Evolutionary conservation across 495 filamentous ascomycete genomes (phyloP), one percentile per base, ranked within the genome.

Genomic region (Letharia columbiana): DNA sequence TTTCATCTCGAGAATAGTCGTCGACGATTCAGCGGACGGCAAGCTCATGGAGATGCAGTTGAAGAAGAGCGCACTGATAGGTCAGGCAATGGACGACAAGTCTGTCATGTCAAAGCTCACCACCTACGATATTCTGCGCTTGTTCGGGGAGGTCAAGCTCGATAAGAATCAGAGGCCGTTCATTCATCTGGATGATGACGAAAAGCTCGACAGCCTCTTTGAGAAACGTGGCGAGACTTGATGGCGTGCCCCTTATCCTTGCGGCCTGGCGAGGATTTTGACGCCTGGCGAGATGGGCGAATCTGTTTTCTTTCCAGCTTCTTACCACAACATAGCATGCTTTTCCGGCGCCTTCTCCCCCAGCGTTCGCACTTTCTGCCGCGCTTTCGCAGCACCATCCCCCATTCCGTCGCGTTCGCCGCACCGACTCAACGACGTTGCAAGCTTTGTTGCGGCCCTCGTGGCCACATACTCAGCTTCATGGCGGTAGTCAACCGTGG

Each of bases 1-100:
- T 0, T 76, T 80, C 44, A 79, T 85, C 63, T 79, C 79, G 4
- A 80, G 82, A 4, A 73, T 89, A 23, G 72, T 84, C 0, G 78
- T 82, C 0, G 62, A 75, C 2, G 74, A 80, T 10, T 77, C 82
- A 0, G 79, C 87, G 31, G 86, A 90, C 64, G 72, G 78, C 6
- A 69, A 74, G 1, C 74, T 89, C 11, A 64, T 81, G 3, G n/a
- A 73, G 0, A 56, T 79, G n/a, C 79, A 81, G 44, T n/a, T 31
- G 0, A 15, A 37, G 15, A 76, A 78, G 58, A 66, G 69, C 23
- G 63, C 62, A 3, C 66, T 70, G 35, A 75, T 80, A 61, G 70
- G 72, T 1, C 68, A 74, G 20, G 71, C 69, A 40, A 70, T 67
- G 23, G 63, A 71, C 41, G 66, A 71, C 45, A 60, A 44, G 17